Evolutionary conservation across 768 basidiomycete species (phyloP), one percentile per base, ranked within the genome.

Genomic region (Tylopilus sp.): DNA sequence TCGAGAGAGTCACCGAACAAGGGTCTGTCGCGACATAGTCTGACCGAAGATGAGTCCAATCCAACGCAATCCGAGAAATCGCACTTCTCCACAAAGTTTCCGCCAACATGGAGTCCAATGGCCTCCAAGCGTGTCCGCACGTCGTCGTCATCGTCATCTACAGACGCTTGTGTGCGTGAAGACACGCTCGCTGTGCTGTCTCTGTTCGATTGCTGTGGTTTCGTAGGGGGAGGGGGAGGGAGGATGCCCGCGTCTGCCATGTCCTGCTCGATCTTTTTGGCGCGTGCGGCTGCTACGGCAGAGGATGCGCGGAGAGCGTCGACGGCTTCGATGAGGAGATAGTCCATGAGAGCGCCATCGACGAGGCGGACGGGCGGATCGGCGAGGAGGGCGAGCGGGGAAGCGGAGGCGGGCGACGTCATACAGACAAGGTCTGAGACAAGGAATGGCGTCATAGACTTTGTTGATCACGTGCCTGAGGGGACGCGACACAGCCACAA

Each of bases 81-180:
- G 22, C 19, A 94, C 94, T 87, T 78, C 76, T 96, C 94, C 2
- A 86, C 82, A 53, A 94, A 82, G 65, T 89, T 92, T 5, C 86
- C 84, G 1, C 94, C 94, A 3, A 95, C 89, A 64, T 92, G 89
- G 60, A 85, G 71, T 0, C 94, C 94, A 26, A 98, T 90, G 8
- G 82, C 76, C 68, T 96, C 92, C 34, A 97, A 72, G 47, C 92
- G 74, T 29, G 78, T 67, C 37, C 83, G 72, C 12, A 92, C 68
- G 36, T 88, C 87, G 45, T 92, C 89, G 14, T 92, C 87, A 29
- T 89, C 87, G 53, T 86, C 85, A 25, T 64, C 61, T 1, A 50
- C 4, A 11, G 50, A 36, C 10, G 43, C 34, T 21, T 57, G 40
- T 19, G 62, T 48, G 22, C 63, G 64, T 0, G 65, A 60, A 2